Base-by-base conservation (phyloP, 2,329 filamentous ascomycete species). In the Tolypocladium endophyticum region DNA sequence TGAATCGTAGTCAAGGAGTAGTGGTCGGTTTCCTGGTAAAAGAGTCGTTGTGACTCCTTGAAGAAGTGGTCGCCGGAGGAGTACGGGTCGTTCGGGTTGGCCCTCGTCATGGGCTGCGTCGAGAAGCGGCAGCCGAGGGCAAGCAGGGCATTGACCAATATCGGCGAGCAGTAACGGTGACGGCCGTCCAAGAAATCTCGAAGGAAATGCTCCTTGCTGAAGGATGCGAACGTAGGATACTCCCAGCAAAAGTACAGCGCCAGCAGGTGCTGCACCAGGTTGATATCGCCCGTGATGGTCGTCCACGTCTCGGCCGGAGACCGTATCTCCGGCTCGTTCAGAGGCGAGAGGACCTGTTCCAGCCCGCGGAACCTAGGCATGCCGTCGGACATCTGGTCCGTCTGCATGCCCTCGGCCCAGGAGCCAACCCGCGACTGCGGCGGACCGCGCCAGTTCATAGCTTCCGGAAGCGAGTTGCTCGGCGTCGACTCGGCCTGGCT, bases 31-130 rank as follows among this genome's bases (percentile, higher is more conserved):
- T 85, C 81, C 59, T 81, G 74, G 59, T 81, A 76, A 36, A 89
- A 77, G 0, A 90, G 75, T 12, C 85, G 77, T 61, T 82, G 79
- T 9, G 84, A 81, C 69, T 92, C 88, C 58, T 83, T 82, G 71
- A 90, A 91, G 72, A 90, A 92, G 68, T 89, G 83, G 62, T 90
- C 85, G 5, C 88, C 88, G 0, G 87, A 86, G 0, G 86, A 85
- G 60, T 81, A 81, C 3, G 85, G 80, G 66, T 89, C 81, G 64
- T 78, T 74, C 0, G 84, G 80, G 60, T 86, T 79, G n/a, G 80
- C 81, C 45, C 87, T 81, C 14, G 86, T 87, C 66, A 80, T 80
- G 23, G 82, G 81, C 41, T 86, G 82, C 57, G 81, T 84, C 1
- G 87, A 90, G 64, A 88, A 87, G 57, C 86, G 83, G 66, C 87